Percentiles rank a stretch among this genome's conserved stretches.
Evolutionary conservation across 306 rosid species (phyloP).

Genomic region (Dryas drummondii): DNA sequence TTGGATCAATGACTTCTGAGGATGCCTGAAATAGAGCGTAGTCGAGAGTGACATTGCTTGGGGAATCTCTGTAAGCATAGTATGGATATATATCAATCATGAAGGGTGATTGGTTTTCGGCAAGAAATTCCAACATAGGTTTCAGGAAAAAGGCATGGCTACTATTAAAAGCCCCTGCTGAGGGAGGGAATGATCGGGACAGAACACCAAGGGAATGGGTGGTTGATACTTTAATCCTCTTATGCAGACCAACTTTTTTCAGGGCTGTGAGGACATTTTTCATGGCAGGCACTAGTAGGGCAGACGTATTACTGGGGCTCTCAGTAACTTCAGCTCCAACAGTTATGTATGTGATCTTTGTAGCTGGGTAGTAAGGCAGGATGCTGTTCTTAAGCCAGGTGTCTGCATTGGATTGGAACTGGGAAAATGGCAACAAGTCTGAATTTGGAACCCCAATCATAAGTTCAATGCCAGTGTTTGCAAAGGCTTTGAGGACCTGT

Average conservation of each 20-base stretch:
- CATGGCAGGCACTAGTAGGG: slow-evolving; percentile 87
- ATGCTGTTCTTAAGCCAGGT: slow-evolving; percentile 84
- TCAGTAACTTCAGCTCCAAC: slow-evolving; percentile 97
- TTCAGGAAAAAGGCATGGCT: slow-evolving; percentile 80
- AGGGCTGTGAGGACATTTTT: slow-evolving; percentile 78
- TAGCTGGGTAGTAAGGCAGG: slow-evolving; percentile 83
- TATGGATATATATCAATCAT: slow-evolving; percentile 97
- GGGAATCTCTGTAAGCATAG: slow-evolving; percentile 90
- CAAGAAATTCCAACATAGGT: slow-evolving; percentile 93
- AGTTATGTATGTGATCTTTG: slow-evolving; percentile 87
- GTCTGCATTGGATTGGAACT: slow-evolving; percentile 90
- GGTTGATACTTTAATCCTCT: slow-evolving; percentile 80
- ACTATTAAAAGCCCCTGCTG: slow-evolving; percentile 95
- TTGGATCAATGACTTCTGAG: slow-evolving; percentile 92
- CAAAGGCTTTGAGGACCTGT: slow-evolving; percentile 93
- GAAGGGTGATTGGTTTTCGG: slow-evolving; percentile 89
- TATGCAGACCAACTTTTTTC: slow-evolving; percentile 71
- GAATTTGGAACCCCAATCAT: slow-evolving; percentile 86
- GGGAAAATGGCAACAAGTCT: slow-evolving; percentile 81
- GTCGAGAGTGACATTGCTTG: slow-evolving; percentile 66
- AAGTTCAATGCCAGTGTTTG: slow-evolving; percentile 83
- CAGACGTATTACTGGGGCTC: slow-evolving; percentile 57
- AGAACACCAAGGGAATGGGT: slow-evolving; percentile 96
- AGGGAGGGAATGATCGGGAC: slow-evolving; percentile 95
- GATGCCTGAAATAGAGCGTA: slow-evolving; percentile 87